A percentile compares a stretch with the other conserved stretches of the same genome.
phyloP scores from a whole-genome alignment of 495 filamentous ascomycete species.

The Usnea hakonensis region DNA sequence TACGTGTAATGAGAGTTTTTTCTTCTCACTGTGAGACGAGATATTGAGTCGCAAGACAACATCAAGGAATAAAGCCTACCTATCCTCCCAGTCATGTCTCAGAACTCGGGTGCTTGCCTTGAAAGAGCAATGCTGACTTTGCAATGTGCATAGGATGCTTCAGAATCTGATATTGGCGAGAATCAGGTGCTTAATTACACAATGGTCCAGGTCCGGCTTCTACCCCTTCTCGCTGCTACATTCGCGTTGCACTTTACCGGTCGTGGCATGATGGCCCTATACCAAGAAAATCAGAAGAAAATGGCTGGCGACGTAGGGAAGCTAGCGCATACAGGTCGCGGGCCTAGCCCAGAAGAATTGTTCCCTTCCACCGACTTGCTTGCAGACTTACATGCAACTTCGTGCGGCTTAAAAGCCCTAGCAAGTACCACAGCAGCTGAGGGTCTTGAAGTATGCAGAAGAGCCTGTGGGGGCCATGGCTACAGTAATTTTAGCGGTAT shows the following conservation, averaged over 20 bases:
- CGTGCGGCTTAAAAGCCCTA: constrained; percentile 64
- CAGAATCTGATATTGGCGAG: constrained; percentile 45
- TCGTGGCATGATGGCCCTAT: constrained; percentile 58
- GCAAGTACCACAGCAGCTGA: constrained; percentile 59
- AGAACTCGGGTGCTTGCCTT: too few species aligned
- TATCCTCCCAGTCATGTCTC: too few species aligned
- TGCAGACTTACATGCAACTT: constrained; percentile 66
- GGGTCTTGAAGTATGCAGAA: constrained; percentile 61
- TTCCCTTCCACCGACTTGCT: constrained; percentile 56
- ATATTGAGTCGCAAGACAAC: too few species aligned
- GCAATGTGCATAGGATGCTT: too few species aligned
- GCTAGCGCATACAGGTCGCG: constrained; percentile 37
- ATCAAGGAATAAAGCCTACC: too few species aligned
- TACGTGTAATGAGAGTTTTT: too few species aligned
- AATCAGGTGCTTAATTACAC: constrained; percentile 68
- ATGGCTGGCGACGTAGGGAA: constrained; percentile 43
- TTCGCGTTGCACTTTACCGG: constrained; percentile 71
- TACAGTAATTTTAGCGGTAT: constrained; percentile 64
- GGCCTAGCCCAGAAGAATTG: constrained; percentile 59
- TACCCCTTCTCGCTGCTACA: constrained; percentile 63
- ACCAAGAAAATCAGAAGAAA: constrained; percentile 55
- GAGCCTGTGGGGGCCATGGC: constrained; percentile 68
- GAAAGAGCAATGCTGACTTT: too few species aligned
- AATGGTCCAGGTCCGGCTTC: constrained; percentile 63
- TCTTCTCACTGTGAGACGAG: too few species aligned